A percentile compares a stretch with the other conserved stretches of the same genome.
phyloP scores from a whole-genome alignment of 805 yeast species.

The Candida ascalaphidarum region DNA sequence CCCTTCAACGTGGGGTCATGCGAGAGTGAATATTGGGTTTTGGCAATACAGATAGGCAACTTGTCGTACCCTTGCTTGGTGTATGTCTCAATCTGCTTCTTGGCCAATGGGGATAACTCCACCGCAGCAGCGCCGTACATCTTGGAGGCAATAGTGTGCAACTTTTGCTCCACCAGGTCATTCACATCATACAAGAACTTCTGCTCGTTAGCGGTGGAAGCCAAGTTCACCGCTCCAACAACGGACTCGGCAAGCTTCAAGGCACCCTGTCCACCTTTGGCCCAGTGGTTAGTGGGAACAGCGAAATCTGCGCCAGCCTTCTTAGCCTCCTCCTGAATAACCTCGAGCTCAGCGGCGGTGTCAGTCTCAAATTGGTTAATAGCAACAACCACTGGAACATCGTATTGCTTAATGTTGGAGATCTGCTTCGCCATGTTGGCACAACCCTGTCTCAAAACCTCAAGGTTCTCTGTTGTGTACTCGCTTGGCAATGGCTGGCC shows the following conservation, averaged over 20 bases:
- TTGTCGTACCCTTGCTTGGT: slow-evolving; percentile 83
- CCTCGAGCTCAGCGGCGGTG: slow-evolving; percentile 68
- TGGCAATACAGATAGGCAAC: slow-evolving; percentile 93
- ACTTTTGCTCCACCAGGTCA: slow-evolving; percentile 70
- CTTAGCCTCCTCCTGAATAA: slow-evolving; percentile 70
- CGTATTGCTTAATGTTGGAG: slow-evolving; percentile 72
- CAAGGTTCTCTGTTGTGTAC: slow-evolving; percentile 75
- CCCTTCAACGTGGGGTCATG: slow-evolving; percentile 92
- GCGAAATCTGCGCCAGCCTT: slow-evolving; percentile 94
- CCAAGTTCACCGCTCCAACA: slow-evolving; percentile 49
- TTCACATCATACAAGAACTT: slow-evolving; percentile 60
- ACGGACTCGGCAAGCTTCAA: slow-evolving; percentile 78
- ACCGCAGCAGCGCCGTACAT: slow-evolving; percentile 91
- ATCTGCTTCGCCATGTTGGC: slow-evolving; percentile 88
- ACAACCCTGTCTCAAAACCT: slow-evolving; percentile 69
- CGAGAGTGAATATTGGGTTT: slow-evolving; percentile 93
- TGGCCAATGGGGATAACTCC: slow-evolving; percentile 77
- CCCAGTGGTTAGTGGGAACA: slow-evolving; percentile 90
- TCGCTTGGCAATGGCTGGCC: slow-evolving; percentile 81
- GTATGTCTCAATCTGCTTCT: slow-evolving; percentile 71
- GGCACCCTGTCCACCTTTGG: slow-evolving; percentile 91
- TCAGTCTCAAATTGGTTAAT: slow-evolving; percentile 84
- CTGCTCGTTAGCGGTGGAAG: slow-evolving; percentile 20
- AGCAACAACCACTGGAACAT: slow-evolving; percentile 91
- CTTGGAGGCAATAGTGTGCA: slow-evolving; percentile 67